These are phyloP conservation scores for Candida maesae DNA, from an alignment of 805 yeast genomes.

Conservation along the genomic window DNA sequence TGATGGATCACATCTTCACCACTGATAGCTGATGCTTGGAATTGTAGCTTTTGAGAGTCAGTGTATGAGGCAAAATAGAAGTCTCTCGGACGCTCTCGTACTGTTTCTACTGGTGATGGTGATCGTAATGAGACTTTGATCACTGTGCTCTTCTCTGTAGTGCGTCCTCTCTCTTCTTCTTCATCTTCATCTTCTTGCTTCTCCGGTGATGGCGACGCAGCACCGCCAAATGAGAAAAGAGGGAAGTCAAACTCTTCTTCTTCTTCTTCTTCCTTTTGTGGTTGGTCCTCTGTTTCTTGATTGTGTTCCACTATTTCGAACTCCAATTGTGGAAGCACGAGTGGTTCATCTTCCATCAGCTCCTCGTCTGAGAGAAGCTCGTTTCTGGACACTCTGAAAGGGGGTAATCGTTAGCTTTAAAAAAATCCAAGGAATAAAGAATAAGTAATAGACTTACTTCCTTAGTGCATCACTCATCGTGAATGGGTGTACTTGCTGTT, in stretches of 20 bases:
- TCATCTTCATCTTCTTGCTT: conserved; percentile 4
- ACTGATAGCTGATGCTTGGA: conserved; percentile 16
- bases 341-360: conserved; percentile 13
- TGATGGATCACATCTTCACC: conserved; percentile 16
- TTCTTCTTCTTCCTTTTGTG: conserved; percentile 4
- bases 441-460: too few relatives aligned
- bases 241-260: conserved; percentile 28
- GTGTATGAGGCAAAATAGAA: conserved; percentile 20
- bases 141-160: conserved; percentile 7
- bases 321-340: conserved; percentile 24
- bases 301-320: conserved; percentile 25
- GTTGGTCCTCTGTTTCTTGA: conserved; percentile 3
- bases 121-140: conserved; percentile 21
- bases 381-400: conserved; percentile 24
- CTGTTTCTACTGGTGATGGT: conserved; percentile 23
- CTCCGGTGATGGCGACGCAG: background rate
- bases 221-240: conserved; percentile 25
- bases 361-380: conserved; percentile 20
- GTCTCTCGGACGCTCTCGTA: conserved; percentile 22
- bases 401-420: background rate
- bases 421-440: too few relatives aligned
- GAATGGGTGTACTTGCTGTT: too few relatives aligned
- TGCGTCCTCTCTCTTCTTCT: conserved; percentile 16
- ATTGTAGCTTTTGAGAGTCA: conserved; percentile 8
- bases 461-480: too few relatives aligned